A percentile compares a stretch with the other conserved stretches of the same genome.
Evolutionary conservation across 2,329 filamentous ascomycete genomes (phyloP).

Genomic region (Byssothecium circinans): DNA sequence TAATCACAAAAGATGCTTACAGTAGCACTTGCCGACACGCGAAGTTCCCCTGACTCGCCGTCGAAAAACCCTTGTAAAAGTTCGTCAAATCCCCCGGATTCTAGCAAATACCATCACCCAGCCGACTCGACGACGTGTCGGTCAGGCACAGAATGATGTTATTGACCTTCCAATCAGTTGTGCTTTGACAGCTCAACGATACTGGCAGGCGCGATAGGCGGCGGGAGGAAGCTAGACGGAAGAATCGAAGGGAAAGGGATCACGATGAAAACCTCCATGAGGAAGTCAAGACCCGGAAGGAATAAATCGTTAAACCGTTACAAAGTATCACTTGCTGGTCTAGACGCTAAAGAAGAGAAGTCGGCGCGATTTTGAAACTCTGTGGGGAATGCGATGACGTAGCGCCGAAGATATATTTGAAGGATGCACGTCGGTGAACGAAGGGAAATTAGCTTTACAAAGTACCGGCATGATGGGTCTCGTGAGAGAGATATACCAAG

Average conservation of each 20-base stretch:
- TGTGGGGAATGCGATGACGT: neutral
- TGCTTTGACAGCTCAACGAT: neutral
- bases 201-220: neutral
- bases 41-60: too few relatives aligned
- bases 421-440: neutral
- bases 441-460: neutral
- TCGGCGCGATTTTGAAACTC: neutral
- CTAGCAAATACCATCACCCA: too few relatives aligned
- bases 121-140: too few relatives aligned
- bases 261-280: neutral
- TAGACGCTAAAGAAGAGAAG: neutral
- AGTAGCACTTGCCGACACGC: too few relatives aligned
- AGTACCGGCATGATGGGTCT: neutral
- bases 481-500: neutral
- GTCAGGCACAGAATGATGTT: neutral
- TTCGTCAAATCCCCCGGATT: too few relatives aligned
- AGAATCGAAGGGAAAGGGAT: neutral
- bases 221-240: neutral
- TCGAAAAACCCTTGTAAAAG: too few relatives aligned
- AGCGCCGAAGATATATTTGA: neutral
- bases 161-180: neutral
- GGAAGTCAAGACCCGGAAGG: neutral
- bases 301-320: neutral
- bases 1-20: too few relatives aligned
- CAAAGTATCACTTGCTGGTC: neutral